Base-by-base conservation (phyloP, 495 filamentous ascomycete genomes). In the Pseudevernia furfuracea region DNA sequence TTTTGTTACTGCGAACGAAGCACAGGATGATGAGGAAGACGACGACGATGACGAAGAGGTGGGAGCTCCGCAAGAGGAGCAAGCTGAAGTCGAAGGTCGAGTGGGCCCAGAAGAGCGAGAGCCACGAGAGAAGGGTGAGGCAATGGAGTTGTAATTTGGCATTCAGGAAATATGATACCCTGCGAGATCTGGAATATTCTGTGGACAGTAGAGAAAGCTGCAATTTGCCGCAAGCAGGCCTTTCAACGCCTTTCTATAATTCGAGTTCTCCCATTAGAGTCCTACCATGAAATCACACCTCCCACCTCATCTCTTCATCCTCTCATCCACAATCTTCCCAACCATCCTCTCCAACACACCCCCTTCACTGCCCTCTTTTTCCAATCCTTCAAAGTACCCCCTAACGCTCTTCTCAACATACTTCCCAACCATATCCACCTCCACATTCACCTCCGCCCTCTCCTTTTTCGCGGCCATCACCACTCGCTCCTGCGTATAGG, bases 341-440 rank as follows among this genome's bases (percentile, higher is more conserved):
- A 97, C 88, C 81, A 97, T 87, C 76, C 88, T 90, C 79, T 96
- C 88, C 74, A 97, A 71, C 58, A 94, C 78, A 0, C 83, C 81
- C 25, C 81, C 82, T 36, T 80, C 74, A 10, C 71, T 69, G 25
- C 71, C 73, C 59, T 41, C 67, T 55, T 46, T 74, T 62, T 69
- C 67, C 56, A 77, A 63, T 8, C 79, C 81, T 58, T 80, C 81
- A 71, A 85, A 82, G 68, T 84, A 85, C 19, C 74, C 82, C 66
- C 79, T 73, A 1, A 85, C 86, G 64, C 89, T 91, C 85, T 97
- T 99, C 85, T 97, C 95, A 25, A 97, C 92, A 73, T 97, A 97
- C 82, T 99, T 99, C 7, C 93, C 95, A 68, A 97, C 87, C 81
- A 96, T 92, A 75, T 99, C 95, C 59, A 97, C 96, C 81, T 99